Evolutionary conservation across 345 rosid genomes (phyloP).

Genomic region (Carallia pectinifolia): DNA sequence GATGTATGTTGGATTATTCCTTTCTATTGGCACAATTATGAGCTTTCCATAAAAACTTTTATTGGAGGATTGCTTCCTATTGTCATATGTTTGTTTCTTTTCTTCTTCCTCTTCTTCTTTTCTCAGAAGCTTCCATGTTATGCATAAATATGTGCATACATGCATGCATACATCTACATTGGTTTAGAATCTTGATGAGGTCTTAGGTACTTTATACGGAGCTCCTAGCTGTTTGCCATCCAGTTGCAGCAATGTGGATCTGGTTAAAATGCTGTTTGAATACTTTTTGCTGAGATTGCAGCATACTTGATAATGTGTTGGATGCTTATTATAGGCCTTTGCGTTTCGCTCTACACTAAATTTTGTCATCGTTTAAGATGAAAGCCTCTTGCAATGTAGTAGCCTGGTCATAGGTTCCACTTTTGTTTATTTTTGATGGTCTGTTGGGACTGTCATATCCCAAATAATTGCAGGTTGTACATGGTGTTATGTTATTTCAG

Average conservation of each 20-base stretch:
- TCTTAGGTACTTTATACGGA: slow-evolving; percentile 8
- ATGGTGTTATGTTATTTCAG: slow-evolving; percentile 22
- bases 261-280: slow-evolving; percentile 9
- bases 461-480: slow-evolving; percentile 47
- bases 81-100: background rate
- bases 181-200: slow-evolving; percentile 1
- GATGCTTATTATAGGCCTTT: background rate
- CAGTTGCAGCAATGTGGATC: background rate
- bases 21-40: slow-evolving; percentile 29
- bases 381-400: slow-evolving; percentile 9
- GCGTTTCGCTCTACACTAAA: background rate
- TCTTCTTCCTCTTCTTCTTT: background rate
- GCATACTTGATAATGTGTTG: background rate
- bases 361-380: slow-evolving; percentile 7
- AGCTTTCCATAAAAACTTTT: slow-evolving; percentile 18
- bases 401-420: slow-evolving; percentile 25
- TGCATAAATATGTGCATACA: background rate
- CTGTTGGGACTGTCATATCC: slow-evolving; percentile 43
- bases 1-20: slow-evolving; percentile 57
- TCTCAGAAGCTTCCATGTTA: background rate
- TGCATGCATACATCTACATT: background rate
- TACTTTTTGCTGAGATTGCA: slow-evolving; percentile 6
- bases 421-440: slow-evolving; percentile 35
- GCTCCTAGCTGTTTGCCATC: slow-evolving; percentile 4
- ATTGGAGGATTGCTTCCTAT: slow-evolving; percentile 18